Evolutionary conservation across 805 yeast genomes (phyloP).

Genomic region (Danielozyma ontarioensis): DNA sequence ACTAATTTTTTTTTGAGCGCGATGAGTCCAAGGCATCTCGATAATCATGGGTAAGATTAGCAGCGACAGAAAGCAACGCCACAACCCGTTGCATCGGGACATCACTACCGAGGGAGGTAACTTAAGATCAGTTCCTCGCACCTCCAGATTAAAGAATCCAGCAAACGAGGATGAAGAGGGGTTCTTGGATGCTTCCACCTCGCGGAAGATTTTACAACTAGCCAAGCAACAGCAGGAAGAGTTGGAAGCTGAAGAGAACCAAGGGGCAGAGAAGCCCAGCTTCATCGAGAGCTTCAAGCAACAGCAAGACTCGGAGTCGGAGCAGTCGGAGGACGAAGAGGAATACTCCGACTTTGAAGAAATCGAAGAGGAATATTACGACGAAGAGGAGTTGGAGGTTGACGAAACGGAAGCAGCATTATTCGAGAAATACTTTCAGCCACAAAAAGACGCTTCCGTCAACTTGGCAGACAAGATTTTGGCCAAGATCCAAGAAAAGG

Average conservation of each 20-base stretch:
- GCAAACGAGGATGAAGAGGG: constrained; percentile 51
- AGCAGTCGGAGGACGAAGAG: constrained; percentile 43
- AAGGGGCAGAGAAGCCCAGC: constrained; percentile 15
- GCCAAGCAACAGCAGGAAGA: constrained; percentile 95
- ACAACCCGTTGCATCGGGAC: constrained; percentile 76
- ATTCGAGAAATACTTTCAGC: constrained; percentile 70
- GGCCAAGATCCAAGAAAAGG: constrained; percentile 82
- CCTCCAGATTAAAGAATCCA: constrained; percentile 27
- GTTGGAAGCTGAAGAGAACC: constrained; percentile 61
- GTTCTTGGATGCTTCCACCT: constrained; percentile 72
- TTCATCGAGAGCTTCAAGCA: constrained; percentile 18
- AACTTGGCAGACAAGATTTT: constrained; percentile 89
- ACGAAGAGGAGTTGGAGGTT: constrained; percentile 59
- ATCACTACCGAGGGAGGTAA: constrained; percentile 71
- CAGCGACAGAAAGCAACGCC: constrained; percentile 55
- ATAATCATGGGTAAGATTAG: constrained; percentile 69
- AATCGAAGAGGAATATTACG: constrained; percentile 34
- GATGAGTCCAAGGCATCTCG: too few relatives aligned
- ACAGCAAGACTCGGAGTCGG: constrained; percentile 29
- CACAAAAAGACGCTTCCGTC: constrained; percentile 42
- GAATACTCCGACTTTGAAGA: constrained; percentile 55
- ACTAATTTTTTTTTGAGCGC: too few relatives aligned
- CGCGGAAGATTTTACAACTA: constrained; percentile 79
- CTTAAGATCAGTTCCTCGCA: constrained; percentile 43
- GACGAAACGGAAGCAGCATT: constrained; percentile 80